Base-by-base conservation (phyloP, 2,329 filamentous ascomycete species). In the Acrocalymma vagum region DNA sequence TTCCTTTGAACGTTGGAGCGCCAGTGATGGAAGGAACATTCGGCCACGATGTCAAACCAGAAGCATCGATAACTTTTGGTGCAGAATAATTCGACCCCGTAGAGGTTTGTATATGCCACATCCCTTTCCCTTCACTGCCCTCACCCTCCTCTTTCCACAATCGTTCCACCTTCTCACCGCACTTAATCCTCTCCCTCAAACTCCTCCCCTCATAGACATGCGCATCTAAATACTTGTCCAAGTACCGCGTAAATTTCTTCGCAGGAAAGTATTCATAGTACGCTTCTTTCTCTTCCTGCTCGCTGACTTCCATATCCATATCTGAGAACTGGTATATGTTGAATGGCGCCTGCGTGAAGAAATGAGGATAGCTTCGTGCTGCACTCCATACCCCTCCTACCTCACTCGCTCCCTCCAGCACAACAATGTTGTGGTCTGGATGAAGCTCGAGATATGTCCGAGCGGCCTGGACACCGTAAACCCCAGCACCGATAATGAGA, bases 11-110 rank as follows among this genome's bases (percentile, higher is more conserved):
- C 2, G 46, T 31, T 17, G 57, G 51, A 21, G 45, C 32, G n/a
- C 55, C 56, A 17, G 53, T 54, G 9, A 71, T 42, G 11, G 41
- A n/a, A 11, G 68, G 65, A 27, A 65, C 47, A 31, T 65, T 55
- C 6, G 58, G 55, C 25, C 48, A 36, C 6, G 46, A 50, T 3
- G 47, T 60, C 7, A 47, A 18, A 24, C 60, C 59, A n/a, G 50
- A 44, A 5, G 60, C 59, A 26, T 48, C 46, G 18, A 62, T 53
- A 10, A 63, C 26, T 22, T 49, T 52, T 11, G 28, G 15, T 20
- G 48, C 41, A 4, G n/a, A 18, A 29, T 55, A 54, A 5, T 18
- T 38, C 6, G 23, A 15, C 3, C 24, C 28, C 7, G 22, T 18
- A 5, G 5, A 9, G 5, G 21, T 29, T 27, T 33, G 6, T 9